These are phyloP conservation scores for Ophiostoma triangulosporum DNA, from an alignment of 2,329 filamentous ascomycete genomes.

Conservation along the genomic window DNA sequence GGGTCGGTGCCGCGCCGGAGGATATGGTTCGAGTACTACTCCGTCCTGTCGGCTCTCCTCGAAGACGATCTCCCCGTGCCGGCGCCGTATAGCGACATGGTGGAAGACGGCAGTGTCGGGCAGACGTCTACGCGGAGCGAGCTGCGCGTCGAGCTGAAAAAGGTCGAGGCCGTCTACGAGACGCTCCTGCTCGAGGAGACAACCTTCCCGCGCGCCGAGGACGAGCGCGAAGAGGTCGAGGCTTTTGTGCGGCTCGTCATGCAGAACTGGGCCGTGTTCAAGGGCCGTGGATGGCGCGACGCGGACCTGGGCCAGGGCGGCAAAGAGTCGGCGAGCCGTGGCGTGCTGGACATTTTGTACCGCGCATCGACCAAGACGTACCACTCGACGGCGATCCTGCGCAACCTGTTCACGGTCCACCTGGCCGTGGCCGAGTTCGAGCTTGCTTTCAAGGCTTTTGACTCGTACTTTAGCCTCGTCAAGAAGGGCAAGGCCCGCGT, in stretches of 20 bases:
- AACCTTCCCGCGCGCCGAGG: constrained; percentile 70
- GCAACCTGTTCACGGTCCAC: constrained; percentile 79
- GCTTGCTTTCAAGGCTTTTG: constrained; percentile 76
- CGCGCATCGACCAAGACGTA: constrained; percentile 85
- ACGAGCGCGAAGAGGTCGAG: constrained; percentile 68
- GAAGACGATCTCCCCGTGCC: constrained; percentile 42
- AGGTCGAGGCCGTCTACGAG: constrained; percentile 69
- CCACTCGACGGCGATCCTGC: constrained; percentile 79
- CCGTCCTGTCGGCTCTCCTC: constrained; percentile 62
- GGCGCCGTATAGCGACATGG: neutral
- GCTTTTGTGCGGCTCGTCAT: constrained; percentile 67
- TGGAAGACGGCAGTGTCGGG: constrained; percentile 13
- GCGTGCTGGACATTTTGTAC: constrained; percentile 78
- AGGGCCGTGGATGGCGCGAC: constrained; percentile 67
- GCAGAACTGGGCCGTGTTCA: constrained; percentile 72
- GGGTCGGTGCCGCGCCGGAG: constrained; percentile 48
- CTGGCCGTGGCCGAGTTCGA: constrained; percentile 82
- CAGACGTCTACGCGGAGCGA: constrained; percentile 42
- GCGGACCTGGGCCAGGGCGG: constrained; percentile 71
- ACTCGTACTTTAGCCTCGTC: constrained; percentile 83
- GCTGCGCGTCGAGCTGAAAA: constrained; percentile 64
- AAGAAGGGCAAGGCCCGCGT: constrained; percentile 72
- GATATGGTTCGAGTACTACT: constrained; percentile 80
- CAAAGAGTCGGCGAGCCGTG: constrained; percentile 58
- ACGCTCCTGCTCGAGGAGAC: constrained; percentile 63